These are phyloP conservation scores for Pseudogymnoascus destructans DNA, from an alignment of 2,329 filamentous ascomycete species.

Conservation along the genomic window DNA sequence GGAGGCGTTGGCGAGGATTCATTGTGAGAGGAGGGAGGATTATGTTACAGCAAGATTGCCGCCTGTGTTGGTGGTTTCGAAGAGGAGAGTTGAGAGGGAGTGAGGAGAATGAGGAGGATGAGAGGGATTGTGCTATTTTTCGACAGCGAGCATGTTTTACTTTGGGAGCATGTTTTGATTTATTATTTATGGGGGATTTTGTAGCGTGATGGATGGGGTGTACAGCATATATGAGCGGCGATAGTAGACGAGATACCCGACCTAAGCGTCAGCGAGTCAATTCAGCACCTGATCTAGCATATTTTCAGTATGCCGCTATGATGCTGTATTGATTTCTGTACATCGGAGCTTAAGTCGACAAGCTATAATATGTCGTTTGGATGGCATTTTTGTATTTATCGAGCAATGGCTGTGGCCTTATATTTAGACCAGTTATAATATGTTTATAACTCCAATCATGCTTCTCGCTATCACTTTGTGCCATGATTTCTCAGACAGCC, in stretches of 20 bases:
- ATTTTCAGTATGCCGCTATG: neutral
- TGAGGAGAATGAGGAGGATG: neutral
- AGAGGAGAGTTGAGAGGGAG: neutral
- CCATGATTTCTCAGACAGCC: neutral
- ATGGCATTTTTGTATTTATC: neutral
- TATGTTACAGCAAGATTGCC: slow-evolving; percentile 19
- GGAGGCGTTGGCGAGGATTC: slow-evolving; percentile 18
- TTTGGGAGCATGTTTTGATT: neutral
- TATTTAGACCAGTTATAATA: neutral
- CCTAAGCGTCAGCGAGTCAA: slow-evolving; percentile 1
- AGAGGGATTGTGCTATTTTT: neutral
- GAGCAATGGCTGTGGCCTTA: neutral
- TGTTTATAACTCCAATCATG: neutral
- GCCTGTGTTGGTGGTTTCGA: slow-evolving; percentile 18
- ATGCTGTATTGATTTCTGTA: neutral
- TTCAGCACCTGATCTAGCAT: neutral
- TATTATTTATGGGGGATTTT: neutral
- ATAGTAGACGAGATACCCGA: slow-evolving; percentile 4
- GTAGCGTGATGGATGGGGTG: neutral
- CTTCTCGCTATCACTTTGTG: neutral
- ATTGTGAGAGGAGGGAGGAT: slow-evolving; percentile 14
- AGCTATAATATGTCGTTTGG: neutral
- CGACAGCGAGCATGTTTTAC: neutral
- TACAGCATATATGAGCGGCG: slow-evolving; percentile 3
- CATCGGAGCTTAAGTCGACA: neutral